Evolutionary conservation across 306 rosid genomes (phyloP), one percentile per base, ranked within the genome.

Genomic region (Vigna angularis): DNA sequence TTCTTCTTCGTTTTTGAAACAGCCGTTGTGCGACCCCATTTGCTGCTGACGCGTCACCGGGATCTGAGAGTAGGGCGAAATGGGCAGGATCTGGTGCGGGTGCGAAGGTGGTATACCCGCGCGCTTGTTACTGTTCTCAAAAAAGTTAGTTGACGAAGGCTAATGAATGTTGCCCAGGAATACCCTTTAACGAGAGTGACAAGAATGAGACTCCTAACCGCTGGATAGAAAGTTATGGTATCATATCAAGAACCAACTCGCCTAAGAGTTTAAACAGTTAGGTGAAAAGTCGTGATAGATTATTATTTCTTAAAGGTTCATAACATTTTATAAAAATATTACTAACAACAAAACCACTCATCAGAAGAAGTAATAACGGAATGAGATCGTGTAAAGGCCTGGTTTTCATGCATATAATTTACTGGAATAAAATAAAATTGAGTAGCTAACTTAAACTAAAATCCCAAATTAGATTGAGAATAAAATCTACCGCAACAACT

Each of bases 161-260:
- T 9, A 32, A 65, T 17, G 3, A 63, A 34, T n/a, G 47, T 17
- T 38, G 9, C 26, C 17, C 2, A 9, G 18, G 18, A 59, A 36
- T n/a, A 5, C 40, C 34, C 15, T 30, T 38, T 17, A 63, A 30
- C 1, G 14, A 2, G 12, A 30, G 11, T 20, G 20, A 42, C 24
- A 36, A 64, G 44, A 20, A 64, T 50, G 73, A 64, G 65, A 76
- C 20, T 36, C 36, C 52, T 22, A 64, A 49, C 73, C 42, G 5
- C 16, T 4, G 15, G 34, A 70, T 75, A 47, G n/a, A 10, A 56
- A 28, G 49, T 2, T 59, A 12, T 30, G 34, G 28, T 24, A 18
- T 26, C 10, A 32, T 48, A 30, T 20, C 51, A 61, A n/a, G 67
- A 44, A 45, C 22, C 66, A 14, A 58, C 49, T 28, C 38, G 62